phyloP scores from a whole-genome alignment of 78 protist species.

The Dictyostelium brefeldianum region DNA sequence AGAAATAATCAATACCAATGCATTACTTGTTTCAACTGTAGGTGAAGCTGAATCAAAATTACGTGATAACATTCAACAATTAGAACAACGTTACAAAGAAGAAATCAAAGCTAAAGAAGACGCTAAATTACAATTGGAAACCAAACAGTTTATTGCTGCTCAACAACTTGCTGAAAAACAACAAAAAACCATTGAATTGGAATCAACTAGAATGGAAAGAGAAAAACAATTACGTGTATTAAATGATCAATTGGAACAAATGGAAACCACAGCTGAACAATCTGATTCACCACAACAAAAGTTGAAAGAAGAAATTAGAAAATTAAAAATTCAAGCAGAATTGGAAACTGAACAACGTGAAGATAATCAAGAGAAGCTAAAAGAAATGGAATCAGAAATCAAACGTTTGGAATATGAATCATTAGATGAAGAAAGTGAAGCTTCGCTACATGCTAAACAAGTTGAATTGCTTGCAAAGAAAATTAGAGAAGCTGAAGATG shows the following conservation, averaged over 20 bases:
- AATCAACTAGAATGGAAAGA: not conserved
- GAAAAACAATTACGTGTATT: conserved; percentile 5
- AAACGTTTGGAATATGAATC: conserved; percentile 18
- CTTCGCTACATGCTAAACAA: not conserved
- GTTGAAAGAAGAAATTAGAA: conserved; percentile 15
- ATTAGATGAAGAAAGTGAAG: conserved; percentile 10
- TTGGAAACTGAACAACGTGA: not conserved
- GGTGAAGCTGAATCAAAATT: conserved; percentile 20
- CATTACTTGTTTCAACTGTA: not conserved
- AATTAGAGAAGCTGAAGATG: conserved; percentile 20
- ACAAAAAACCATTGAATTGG: not conserved
- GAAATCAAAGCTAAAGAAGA: conserved; percentile 11
- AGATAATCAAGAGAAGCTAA: not conserved
- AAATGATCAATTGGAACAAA: conserved; percentile 12
- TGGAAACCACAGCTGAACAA: not conserved
- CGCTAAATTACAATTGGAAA: conserved; percentile 7
- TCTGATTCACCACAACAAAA: not conserved
- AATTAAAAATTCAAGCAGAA: not conserved
- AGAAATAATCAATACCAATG: not conserved
- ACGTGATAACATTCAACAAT: not conserved
- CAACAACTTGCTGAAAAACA: not conserved
- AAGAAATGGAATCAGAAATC: not conserved
- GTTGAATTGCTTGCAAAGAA: conserved; percentile 4
- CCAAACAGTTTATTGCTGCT: not conserved
- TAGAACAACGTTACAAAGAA: not conserved